Conservation (phyloP, 306 rosid genomes). For the Castanea mollissima region DNA sequence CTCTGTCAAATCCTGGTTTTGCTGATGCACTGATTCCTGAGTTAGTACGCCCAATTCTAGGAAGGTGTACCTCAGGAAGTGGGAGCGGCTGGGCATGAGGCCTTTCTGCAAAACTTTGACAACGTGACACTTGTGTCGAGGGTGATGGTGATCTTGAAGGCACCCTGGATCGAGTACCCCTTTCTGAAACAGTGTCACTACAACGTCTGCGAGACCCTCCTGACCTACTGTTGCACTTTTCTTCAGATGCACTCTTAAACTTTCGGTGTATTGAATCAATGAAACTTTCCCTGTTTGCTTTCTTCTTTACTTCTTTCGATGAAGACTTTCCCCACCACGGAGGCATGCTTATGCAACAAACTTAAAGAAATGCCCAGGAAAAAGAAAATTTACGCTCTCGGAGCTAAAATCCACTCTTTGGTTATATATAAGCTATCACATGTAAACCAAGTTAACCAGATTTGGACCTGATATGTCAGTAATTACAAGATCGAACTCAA, state of each 20-base stretch:
- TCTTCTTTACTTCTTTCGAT: constrained; percentile 88
- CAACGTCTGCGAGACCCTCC: constrained; percentile 60
- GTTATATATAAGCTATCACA: constrained; percentile 26
- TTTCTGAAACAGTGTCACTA: constrained; percentile 84
- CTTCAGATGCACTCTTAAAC: constrained; percentile 71
- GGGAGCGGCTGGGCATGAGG: constrained; percentile 91
- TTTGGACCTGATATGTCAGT: constrained; percentile 19
- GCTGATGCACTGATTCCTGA: constrained; percentile 75
- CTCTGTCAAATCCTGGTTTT: constrained; percentile 56
- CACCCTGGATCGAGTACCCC: constrained; percentile 63
- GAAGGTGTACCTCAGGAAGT: constrained; percentile 70
- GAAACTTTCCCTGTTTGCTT: constrained; percentile 74
- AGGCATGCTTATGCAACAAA: constrained; percentile 50
- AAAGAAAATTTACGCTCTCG: neutral
- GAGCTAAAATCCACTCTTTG: constrained; percentile 21
- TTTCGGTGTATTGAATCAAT: constrained; percentile 75
- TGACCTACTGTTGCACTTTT: constrained; percentile 52
- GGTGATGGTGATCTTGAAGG: constrained; percentile 86
- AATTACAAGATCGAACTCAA: constrained; percentile 16
- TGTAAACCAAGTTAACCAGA: constrained; percentile 20
- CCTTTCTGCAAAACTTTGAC: constrained; percentile 95
- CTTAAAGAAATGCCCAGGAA: constrained; percentile 2
- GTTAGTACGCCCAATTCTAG: constrained; percentile 70
- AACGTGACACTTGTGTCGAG: constrained; percentile 76
- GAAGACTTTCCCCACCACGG: constrained; percentile 90